Evolutionary conservation across 371 early-diverging fungal genomes (phyloP).

Genomic region (Apophysomyces elegans): DNA sequence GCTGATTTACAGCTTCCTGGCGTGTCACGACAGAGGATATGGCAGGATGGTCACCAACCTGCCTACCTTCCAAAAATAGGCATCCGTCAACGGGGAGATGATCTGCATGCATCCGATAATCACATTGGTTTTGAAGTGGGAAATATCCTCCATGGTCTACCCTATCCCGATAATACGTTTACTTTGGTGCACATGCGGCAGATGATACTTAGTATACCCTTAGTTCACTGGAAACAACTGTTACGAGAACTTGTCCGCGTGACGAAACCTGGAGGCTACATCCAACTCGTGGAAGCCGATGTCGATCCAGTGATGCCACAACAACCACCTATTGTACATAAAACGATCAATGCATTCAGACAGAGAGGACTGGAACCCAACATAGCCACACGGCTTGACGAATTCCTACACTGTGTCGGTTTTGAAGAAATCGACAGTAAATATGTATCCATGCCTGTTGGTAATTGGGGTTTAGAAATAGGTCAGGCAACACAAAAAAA

Average conservation of each 20-base stretch:
- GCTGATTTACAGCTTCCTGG: slow-evolving; percentile 41
- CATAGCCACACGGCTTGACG: slow-evolving; percentile 2
- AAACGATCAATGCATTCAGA: slow-evolving; percentile 23
- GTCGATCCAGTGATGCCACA: slow-evolving; percentile 32
- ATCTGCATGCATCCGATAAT: background rate
- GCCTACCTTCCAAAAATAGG: slow-evolving; percentile 21
- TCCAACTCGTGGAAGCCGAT: slow-evolving; percentile 16
- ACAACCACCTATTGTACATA: background rate
- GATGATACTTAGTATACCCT: slow-evolving; percentile 25
- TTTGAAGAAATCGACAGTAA: slow-evolving; percentile 25
- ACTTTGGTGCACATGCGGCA: slow-evolving; percentile 35
- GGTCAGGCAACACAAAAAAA: slow-evolving; percentile 5
- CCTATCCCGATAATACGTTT: slow-evolving; percentile 37
- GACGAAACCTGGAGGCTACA: slow-evolving; percentile 31
- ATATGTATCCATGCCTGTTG: slow-evolving; percentile 32
- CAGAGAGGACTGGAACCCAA: slow-evolving; percentile 73
- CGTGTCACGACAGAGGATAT: background rate
- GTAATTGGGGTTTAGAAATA: slow-evolving; percentile 40
- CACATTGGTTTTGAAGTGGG: slow-evolving; percentile 32
- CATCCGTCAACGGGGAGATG: slow-evolving; percentile 39
- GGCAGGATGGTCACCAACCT: background rate
- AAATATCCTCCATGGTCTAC: slow-evolving; percentile 25
- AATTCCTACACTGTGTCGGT: slow-evolving; percentile 21
- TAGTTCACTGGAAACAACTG: slow-evolving; percentile 21
- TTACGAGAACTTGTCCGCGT: slow-evolving; percentile 28